phyloP scores from a whole-genome alignment of 108 stramenopile genomes.

The Cyclotella choctawhatcheeana region DNA sequence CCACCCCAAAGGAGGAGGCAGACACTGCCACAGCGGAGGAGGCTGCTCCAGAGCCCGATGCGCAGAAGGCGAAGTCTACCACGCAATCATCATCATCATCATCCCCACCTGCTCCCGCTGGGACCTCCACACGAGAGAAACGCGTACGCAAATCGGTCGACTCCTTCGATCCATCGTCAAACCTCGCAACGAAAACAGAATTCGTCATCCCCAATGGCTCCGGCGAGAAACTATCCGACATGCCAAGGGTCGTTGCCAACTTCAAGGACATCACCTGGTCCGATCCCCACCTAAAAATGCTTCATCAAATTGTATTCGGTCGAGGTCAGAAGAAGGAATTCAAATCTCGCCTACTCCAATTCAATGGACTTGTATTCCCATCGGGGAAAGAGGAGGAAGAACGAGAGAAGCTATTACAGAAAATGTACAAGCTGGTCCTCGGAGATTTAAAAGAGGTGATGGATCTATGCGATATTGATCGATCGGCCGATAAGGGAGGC shows the following conservation, averaged over 20 bases:
- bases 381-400: slow-evolving; percentile 46
- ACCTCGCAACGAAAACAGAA: slow-evolving; percentile 12
- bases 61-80: not conserved
- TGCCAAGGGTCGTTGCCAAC: slow-evolving; percentile 40
- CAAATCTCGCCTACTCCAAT: slow-evolving; percentile 45
- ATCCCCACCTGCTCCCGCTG: slow-evolving; percentile 1
- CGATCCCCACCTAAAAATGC: slow-evolving; percentile 27
- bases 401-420: slow-evolving; percentile 20
- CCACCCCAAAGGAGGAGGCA: not conserved
- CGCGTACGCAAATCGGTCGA: slow-evolving; percentile 26
- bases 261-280: slow-evolving; percentile 43
- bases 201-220: slow-evolving; percentile 31
- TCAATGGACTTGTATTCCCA: slow-evolving; percentile 43
- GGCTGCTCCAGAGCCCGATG: not conserved
- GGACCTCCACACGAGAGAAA: slow-evolving; percentile 19
- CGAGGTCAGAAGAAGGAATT: slow-evolving; percentile 44
- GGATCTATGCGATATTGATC: slow-evolving; percentile 46
- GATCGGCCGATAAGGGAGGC: slow-evolving; percentile 25
- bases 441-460: slow-evolving; percentile 39
- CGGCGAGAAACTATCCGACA: slow-evolving; percentile 42
- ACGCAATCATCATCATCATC: not conserved
- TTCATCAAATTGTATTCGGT: slow-evolving; percentile 39
- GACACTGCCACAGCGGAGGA: not conserved
- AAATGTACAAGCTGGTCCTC: slow-evolving; percentile 44
- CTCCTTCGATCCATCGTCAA: slow-evolving; percentile 5